Evolutionary conservation across 148 eudicot genomes (phyloP).

Genomic region (Heliosperma pusillum): DNA sequence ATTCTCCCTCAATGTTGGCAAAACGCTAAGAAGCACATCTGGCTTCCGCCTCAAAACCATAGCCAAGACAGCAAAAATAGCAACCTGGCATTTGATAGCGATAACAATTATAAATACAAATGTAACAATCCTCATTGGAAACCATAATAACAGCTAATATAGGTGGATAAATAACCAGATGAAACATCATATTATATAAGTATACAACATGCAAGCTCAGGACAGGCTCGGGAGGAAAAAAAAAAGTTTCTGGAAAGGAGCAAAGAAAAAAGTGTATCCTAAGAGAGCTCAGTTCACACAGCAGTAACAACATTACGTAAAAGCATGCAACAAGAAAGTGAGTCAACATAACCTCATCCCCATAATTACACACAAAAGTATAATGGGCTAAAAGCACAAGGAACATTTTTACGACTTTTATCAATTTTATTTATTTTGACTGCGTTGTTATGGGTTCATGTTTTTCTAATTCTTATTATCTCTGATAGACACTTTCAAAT

Average conservation of each 20-base stretch:
- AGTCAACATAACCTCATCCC: background rate
- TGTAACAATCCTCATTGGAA: background rate
- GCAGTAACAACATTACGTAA: background rate
- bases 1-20: slow-evolving; percentile 56
- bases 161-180: background rate
- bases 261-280: background rate
- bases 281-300: background rate
- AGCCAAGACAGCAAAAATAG: slow-evolving; percentile 67
- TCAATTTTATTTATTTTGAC: too few relatives aligned
- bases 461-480: too few relatives aligned
- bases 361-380: background rate
- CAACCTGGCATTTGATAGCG: slow-evolving; percentile 53
- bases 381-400: background rate
- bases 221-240: background rate
- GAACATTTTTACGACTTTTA: too few relatives aligned
- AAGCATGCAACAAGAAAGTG: background rate
- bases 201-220: background rate
- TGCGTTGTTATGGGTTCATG: too few relatives aligned
- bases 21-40: slow-evolving; percentile 53
- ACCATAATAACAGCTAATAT: too few relatives aligned
- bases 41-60: slow-evolving; percentile 78
- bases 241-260: background rate
- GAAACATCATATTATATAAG: background rate
- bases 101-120: slow-evolving; percentile 9
- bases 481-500: too few relatives aligned